A percentile compares a stretch with the other conserved stretches of the same genome.
These are phyloP conservation scores for Tillandsia fasciculata DNA, from an alignment of 176 grass and related monocot species.

Conservation along the genomic window DNA sequence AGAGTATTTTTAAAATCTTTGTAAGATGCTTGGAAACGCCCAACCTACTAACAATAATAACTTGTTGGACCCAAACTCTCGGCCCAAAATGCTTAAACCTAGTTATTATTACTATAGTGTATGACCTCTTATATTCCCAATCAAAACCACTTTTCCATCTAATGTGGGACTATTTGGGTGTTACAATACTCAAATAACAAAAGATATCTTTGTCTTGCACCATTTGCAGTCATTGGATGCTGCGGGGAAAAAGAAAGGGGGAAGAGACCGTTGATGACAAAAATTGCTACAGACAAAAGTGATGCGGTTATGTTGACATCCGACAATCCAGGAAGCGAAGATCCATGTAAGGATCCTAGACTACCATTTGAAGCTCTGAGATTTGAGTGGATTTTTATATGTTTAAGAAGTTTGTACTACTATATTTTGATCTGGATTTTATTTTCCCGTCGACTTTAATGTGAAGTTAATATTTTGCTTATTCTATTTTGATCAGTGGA, in stretches of 20 bases:
- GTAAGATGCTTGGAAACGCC: too few species aligned
- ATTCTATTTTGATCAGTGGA: conserved; percentile 52
- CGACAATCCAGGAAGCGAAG: conserved; percentile 92
- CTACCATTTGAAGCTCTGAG: not conserved
- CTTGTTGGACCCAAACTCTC: too few species aligned
- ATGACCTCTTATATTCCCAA: too few species aligned
- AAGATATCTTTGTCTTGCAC: conserved; percentile 16
- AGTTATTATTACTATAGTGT: too few species aligned
- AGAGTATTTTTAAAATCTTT: too few species aligned
- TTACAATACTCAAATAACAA: not conserved
- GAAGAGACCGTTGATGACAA: conserved; percentile 89
- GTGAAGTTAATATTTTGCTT: not conserved
- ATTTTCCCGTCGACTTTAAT: not conserved
- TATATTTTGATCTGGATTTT: not conserved
- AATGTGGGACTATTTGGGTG: too few species aligned
- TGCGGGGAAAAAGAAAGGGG: conserved; percentile 83
- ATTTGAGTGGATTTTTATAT: not conserved
- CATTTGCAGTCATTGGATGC: conserved; percentile 85
- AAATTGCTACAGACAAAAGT: conserved; percentile 91
- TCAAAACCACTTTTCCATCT: too few species aligned
- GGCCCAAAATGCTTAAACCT: too few species aligned
- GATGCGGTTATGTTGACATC: conserved; percentile 98
- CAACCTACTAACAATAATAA: too few species aligned
- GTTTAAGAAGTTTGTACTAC: not conserved
- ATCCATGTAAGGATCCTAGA: conserved; percentile 45